Evolutionary conservation across 305 asterid species (phyloP), one percentile per base, ranked within the genome.

Genomic region (Fraxinus ornus): DNA sequence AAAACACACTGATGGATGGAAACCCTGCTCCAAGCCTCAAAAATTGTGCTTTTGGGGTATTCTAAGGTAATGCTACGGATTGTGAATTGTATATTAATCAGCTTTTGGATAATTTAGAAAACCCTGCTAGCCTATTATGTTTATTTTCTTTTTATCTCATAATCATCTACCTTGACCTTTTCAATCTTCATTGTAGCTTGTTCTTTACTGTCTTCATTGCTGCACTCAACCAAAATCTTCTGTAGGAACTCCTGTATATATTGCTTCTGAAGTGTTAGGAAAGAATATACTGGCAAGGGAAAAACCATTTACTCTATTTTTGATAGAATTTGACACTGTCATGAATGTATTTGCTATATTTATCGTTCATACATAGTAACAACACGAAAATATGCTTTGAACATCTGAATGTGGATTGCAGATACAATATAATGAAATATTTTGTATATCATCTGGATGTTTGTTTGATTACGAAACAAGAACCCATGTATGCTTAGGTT

Each of bases 1-100:
- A 94, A 81, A 94, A 94, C 88, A 92, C 95, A n/a, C 88, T 94
- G 90, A 82, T 94, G 82, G 97, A 92, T 80, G 97, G 97, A 78
- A 92, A 97, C 89, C 93, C 92, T 24, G 97, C 98, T 81, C 98
- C 98, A 73, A 87, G 98, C 81, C 77, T 94, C 86, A 93, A 92
- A 88, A 93, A 92, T 77, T 93, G 98, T 77, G 97, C 92, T 87
- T 93, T 92, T 92, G 98, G 72, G 33, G 30, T 94, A 94, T 83
- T 94, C 98, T 72, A 94, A 94, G 95, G 97, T 93, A 88, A 55
- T 86, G 5, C 75, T 35, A 5, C 26, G 30, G 73, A 52, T 75
- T 28, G 22, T 70, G 10, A 32, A 74, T 13, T 26, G 28, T 74
- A 60, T 78, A 21, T 82, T 47, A 39, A 75, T 77, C 76, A 52